phyloP scores from a whole-genome alignment of 345 rosid species.

The Lagerstroemia speciosa region DNA sequence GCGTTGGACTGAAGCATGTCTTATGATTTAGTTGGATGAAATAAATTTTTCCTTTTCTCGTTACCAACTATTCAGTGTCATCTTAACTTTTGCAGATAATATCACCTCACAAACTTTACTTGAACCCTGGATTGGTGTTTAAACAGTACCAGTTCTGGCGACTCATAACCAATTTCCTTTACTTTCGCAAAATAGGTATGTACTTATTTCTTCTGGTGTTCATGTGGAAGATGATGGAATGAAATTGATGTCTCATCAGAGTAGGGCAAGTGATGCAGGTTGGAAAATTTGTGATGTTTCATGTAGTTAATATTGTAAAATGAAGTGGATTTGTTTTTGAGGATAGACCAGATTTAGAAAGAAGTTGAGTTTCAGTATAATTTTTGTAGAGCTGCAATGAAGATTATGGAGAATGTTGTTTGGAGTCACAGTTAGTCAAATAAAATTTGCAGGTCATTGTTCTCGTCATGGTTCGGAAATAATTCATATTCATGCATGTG shows the following conservation, averaged over 20 bases:
- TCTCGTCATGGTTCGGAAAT: not conserved
- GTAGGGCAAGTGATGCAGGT: not conserved
- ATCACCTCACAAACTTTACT: slow-evolving; percentile 73
- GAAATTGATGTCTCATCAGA: not conserved
- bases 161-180: slow-evolving; percentile 89
- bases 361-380: not conserved
- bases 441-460: not conserved
- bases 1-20: not conserved
- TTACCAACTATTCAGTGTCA: not conserved
- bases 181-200: slow-evolving; percentile 92
- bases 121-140: slow-evolving; percentile 75
- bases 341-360: not conserved
- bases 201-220: not conserved
- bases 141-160: slow-evolving; percentile 96
- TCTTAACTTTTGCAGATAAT: slow-evolving; percentile 54
- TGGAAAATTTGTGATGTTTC: not conserved
- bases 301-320: not conserved
- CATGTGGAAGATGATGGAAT: not conserved
- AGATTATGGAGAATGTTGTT: not conserved
- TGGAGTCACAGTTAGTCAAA: not conserved
- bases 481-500: not conserved
- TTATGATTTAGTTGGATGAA: not conserved
- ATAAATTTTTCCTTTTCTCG: not conserved
- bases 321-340: not conserved
- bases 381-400: too few species aligned